Conservation (phyloP, 202 grass and related monocot species). For the Zoysia matrella region DNA sequence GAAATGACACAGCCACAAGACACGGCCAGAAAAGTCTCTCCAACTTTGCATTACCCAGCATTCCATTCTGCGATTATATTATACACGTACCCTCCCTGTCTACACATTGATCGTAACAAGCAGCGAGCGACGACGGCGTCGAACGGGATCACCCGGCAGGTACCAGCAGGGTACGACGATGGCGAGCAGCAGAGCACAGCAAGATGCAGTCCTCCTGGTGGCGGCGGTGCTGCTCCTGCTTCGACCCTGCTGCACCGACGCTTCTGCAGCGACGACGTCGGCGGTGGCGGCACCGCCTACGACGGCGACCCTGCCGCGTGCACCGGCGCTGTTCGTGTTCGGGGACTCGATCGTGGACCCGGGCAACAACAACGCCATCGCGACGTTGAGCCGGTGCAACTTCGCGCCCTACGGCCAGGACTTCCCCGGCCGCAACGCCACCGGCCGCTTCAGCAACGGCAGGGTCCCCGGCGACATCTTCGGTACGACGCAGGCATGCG, state of each 20-base stretch:
- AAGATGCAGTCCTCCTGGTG: neutral
- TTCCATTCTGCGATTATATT: neutral
- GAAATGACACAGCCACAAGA: constrained; percentile 15
- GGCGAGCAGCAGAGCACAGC: neutral
- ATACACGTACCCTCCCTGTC: neutral
- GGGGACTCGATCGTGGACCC: constrained; percentile 87
- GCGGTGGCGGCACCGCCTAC: neutral
- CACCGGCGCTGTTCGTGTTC: constrained; percentile 69
- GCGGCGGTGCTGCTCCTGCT: neutral
- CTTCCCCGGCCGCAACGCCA: constrained; percentile 64
- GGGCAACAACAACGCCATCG: constrained; percentile 84
- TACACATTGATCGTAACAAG: neutral
- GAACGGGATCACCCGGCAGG: neutral
- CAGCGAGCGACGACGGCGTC: neutral
- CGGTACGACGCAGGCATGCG: constrained; percentile 41
- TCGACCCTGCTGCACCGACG: neutral
- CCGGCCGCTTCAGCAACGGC: constrained; percentile 90
- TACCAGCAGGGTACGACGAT: constrained; percentile 6
- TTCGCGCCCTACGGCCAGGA: constrained; percentile 81
- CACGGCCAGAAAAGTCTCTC: neutral
- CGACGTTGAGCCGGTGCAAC: constrained; percentile 58
- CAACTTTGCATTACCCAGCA: neutral
- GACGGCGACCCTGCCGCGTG: constrained; percentile 12
- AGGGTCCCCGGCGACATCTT: constrained; percentile 71
- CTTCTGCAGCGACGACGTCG: neutral